phyloP scores from a whole-genome alignment of 208 protist genomes.

The Eutreptiella sp. region DNA sequence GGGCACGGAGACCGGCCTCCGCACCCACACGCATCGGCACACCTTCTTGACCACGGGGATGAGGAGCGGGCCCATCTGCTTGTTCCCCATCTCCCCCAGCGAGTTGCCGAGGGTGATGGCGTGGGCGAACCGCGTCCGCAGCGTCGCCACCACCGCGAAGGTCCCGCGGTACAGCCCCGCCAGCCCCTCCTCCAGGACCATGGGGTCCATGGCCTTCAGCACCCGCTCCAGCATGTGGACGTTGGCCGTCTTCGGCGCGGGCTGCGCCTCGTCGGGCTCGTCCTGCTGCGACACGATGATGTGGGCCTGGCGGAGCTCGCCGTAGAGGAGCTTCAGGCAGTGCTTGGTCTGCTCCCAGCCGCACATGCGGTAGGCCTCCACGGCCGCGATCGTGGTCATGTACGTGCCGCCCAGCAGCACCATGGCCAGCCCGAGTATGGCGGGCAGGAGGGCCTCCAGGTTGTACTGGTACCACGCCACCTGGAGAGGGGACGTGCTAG shows the following conservation, averaged over 20 bases:
- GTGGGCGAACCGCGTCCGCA: slow-evolving; percentile 50
- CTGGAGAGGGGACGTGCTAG: too few relatives aligned
- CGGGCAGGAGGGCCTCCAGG: slow-evolving; percentile 41
- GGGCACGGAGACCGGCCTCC: too few relatives aligned
- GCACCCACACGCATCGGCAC: too few relatives aligned
- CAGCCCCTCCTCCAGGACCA: slow-evolving; percentile 41
- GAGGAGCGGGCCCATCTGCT: slow-evolving; percentile 40
- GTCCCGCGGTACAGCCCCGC: slow-evolving; percentile 41
- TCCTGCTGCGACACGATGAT: slow-evolving; percentile 55
- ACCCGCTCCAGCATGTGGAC: slow-evolving; percentile 45
- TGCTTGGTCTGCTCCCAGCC: slow-evolving; percentile 53
- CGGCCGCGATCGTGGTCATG: slow-evolving; percentile 54
- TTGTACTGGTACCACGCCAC: slow-evolving; percentile 30
- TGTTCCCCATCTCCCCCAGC: slow-evolving; percentile 44
- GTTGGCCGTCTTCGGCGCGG: slow-evolving; percentile 40
- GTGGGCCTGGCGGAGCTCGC: slow-evolving; percentile 55
- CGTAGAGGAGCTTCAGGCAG: slow-evolving; percentile 40
- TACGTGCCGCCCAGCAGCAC: slow-evolving; percentile 74
- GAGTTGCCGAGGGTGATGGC: slow-evolving; percentile 52
- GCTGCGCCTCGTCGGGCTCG: slow-evolving; percentile 37
- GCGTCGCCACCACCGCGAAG: slow-evolving; percentile 54
- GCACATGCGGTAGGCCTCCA: slow-evolving; percentile 60
- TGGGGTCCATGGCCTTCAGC: slow-evolving; percentile 57
- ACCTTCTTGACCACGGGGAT: slow-evolving; percentile 44
- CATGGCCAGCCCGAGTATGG: slow-evolving; percentile 53